A percentile compares a stretch with the other conserved stretches of the same genome.
phyloP scores from a whole-genome alignment of 306 rosid genomes.

The Ziziphus jujuba region DNA sequence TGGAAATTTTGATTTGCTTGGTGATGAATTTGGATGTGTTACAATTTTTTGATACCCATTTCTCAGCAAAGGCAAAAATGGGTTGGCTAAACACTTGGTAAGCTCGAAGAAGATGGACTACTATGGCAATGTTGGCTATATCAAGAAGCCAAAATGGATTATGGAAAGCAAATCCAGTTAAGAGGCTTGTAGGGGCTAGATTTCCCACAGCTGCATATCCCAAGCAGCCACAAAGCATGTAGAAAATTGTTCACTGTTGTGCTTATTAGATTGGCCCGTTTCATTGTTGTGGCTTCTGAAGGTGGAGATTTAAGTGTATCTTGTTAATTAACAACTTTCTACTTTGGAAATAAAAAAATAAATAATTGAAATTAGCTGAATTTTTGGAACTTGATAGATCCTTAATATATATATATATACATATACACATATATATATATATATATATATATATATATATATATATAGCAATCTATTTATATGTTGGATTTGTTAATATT shows the following conservation, averaged over 20 bases:
- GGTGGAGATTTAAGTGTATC: slow-evolving; percentile 86
- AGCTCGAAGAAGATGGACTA: slow-evolving; percentile 77
- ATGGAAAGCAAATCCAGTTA: slow-evolving; percentile 82
- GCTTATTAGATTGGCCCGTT: slow-evolving; percentile 58
- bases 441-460: no score
- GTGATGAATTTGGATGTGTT: slow-evolving; percentile 39
- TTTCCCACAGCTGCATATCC: slow-evolving; percentile 93
- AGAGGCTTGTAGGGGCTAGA: slow-evolving; percentile 69
- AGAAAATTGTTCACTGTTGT: slow-evolving; percentile 61
- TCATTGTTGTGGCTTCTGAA: slow-evolving; percentile 82
- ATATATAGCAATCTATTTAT: no score
- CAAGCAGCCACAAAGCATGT: slow-evolving; percentile 73
- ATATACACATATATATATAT: no score
- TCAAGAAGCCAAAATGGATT: slow-evolving; percentile 81
- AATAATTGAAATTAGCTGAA: not conserved
- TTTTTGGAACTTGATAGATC: no score
- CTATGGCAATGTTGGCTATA: slow-evolving; percentile 83
- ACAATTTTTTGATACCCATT: slow-evolving; percentile 39
- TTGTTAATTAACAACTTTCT: slow-evolving; percentile 18
- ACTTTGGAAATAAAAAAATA: not conserved
- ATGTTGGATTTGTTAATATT: no score
- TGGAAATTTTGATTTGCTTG: slow-evolving; percentile 42
- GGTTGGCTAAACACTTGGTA: slow-evolving; percentile 87
- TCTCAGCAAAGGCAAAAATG: slow-evolving; percentile 70
- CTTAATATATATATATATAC: no score